These are phyloP conservation scores for Sambucus nigra DNA, from an alignment of 129 eudicot genomes.

Conservation along the genomic window DNA sequence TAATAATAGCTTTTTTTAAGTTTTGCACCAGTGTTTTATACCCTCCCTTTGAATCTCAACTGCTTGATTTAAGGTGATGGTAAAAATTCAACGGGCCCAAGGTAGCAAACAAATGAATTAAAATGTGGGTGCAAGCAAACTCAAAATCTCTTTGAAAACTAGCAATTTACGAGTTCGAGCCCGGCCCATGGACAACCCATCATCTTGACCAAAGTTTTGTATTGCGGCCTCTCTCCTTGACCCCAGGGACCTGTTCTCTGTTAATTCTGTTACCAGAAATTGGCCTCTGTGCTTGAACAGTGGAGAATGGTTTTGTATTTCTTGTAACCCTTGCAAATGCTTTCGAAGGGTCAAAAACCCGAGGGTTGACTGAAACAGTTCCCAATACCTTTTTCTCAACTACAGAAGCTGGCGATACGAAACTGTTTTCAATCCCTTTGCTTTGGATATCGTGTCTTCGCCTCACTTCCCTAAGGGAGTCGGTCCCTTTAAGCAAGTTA, in stretches of 20 bases:
- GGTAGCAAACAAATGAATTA: too few relatives aligned
- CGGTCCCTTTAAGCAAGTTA: slow-evolving; percentile 15
- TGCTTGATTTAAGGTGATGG: too few relatives aligned
- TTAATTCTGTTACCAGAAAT: neutral
- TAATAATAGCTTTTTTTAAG: too few relatives aligned
- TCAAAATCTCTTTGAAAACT: too few relatives aligned
- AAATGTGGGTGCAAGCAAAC: too few relatives aligned
- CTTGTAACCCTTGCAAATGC: slow-evolving; percentile 24
- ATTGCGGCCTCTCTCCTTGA: slow-evolving; percentile 22
- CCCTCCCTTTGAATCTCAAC: too few relatives aligned
- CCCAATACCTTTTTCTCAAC: slow-evolving; percentile 23
- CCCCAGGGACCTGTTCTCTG: slow-evolving; percentile 18
- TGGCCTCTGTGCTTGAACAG: slow-evolving; percentile 13
- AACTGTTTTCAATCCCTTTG: slow-evolving; percentile 30
- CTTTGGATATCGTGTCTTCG: slow-evolving; percentile 15
- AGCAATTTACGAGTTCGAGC: too few relatives aligned
- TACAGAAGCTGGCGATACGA: slow-evolving; percentile 8
- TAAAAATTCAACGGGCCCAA: too few relatives aligned
- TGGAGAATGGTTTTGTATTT: slow-evolving; percentile 11
- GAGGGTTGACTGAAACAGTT: too few relatives aligned
- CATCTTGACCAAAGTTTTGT: slow-evolving; percentile 24
- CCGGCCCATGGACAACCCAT: too few relatives aligned
- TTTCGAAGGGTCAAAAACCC: slow-evolving; percentile 28
- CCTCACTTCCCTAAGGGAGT: slow-evolving; percentile 19
- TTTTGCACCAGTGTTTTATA: too few relatives aligned